These are phyloP conservation scores for Albugo laibachii DNA, from an alignment of 352 stramenopile species.

Conservation along the genomic window DNA sequence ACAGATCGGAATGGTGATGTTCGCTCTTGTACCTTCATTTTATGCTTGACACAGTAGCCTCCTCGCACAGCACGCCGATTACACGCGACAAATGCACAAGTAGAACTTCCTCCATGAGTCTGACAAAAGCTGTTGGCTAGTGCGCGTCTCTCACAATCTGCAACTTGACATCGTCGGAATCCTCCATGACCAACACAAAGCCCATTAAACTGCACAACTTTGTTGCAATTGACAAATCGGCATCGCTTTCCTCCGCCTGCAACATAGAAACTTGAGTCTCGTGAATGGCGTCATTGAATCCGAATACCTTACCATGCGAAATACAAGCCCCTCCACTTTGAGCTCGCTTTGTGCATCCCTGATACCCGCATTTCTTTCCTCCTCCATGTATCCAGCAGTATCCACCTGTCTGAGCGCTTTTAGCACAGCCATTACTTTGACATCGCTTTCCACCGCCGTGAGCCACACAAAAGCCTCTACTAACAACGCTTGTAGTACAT, in stretches of 20 bases:
- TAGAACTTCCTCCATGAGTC: constrained; percentile 22
- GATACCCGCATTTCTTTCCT: constrained; percentile 19
- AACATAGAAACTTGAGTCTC: background rate
- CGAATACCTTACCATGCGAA: constrained; percentile 9
- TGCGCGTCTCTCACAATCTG: constrained; percentile 22
- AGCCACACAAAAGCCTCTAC: constrained; percentile 32
- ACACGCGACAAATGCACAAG: constrained; percentile 12
- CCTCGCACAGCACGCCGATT: constrained; percentile 18
- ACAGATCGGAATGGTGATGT: background rate
- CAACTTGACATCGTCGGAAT: constrained; percentile 25
- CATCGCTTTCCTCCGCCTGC: constrained; percentile 21
- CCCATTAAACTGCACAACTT: constrained; percentile 40
- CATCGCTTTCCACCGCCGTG: constrained; percentile 41
- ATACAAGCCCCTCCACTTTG: constrained; percentile 24
- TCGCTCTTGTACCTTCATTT: background rate
- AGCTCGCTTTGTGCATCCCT: constrained; percentile 23
- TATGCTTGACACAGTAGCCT: constrained; percentile 18
- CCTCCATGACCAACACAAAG: constrained; percentile 33
- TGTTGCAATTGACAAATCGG: constrained; percentile 25
- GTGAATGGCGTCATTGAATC: background rate
- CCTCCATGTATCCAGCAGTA: constrained; percentile 32
- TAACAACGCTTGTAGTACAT: constrained; percentile 31
- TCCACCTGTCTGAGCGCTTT: constrained; percentile 19
- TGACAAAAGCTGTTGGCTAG: constrained; percentile 26
- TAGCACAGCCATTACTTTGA: constrained; percentile 15